Evolutionary conservation across 441 rosid genomes (phyloP), one percentile per base, ranked within the genome.

Genomic region (Raphanus hybrid): DNA sequence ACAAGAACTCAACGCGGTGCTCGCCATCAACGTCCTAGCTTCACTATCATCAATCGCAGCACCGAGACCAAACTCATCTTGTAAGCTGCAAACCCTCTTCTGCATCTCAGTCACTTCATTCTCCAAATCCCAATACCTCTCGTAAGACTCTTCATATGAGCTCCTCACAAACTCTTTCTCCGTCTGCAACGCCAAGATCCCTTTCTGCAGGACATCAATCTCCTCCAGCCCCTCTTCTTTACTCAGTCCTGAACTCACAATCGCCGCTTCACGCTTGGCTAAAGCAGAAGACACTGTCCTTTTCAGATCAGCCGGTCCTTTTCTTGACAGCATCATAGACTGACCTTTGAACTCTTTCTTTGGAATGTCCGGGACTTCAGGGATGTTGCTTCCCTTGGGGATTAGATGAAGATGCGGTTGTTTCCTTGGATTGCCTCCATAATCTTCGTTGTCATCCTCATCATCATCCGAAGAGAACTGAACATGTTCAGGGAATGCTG

Each of bases 401-500:
- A 29, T 29, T 29, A 29, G 34, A 29, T 29, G 34, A 4, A 29
- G 34, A 29, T 29, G 34, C 5, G 34, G 34, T 29, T 29, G 34
- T 29, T 29, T 3, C 34, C 34, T 3, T 29, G 34, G 34, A 29
- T 29, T 29, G 6, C 34, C 34, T 29, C 5, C 34, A 1, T 29
- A 29, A 29, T 29, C 5, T 29, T 29, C 34, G 34, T 29, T 29
- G 4, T 29, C 34, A 29, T 85, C 86, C 11, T 48, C 54, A 15
- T 85, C 87, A 43, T 84, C 89, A 16, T 91, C 93, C 10, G 76
- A 61, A 4, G 85, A 73, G 16, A 83, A 85, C 71, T 85, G 94
- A 72, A 90, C 85, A 82, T 86, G 92, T 61, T 94, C 98, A 2
- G 98, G 98, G 58, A 91, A 92, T 43, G 88, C 94, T 1, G 92